Conservation (phyloP, 495 filamentous ascomycete genomes). For the Talaromyces adpressus region DNA sequence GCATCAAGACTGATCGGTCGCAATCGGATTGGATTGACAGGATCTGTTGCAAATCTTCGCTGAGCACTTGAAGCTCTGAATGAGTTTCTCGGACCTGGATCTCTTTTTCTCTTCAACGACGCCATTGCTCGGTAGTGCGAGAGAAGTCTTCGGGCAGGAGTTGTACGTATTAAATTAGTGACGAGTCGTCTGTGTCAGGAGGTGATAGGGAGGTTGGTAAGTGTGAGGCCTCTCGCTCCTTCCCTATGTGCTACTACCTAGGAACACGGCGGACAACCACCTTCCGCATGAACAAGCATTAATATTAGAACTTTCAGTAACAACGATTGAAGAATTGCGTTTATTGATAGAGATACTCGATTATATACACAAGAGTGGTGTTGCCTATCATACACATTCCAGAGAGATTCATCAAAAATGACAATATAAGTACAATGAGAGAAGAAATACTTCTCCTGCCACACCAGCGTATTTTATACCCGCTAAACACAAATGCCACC, state of each 20-base stretch:
- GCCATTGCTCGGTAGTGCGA: background rate
- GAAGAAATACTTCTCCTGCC: background rate
- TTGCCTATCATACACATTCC: constrained; percentile 9
- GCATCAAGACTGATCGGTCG: background rate
- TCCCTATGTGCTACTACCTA: background rate
- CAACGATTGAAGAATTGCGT: background rate
- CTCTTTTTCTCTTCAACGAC: constrained; percentile 4
- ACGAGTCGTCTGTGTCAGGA: background rate
- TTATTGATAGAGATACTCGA: constrained; percentile 4
- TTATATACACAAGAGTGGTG: constrained; percentile 15
- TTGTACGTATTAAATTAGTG: background rate
- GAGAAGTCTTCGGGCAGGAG: background rate
- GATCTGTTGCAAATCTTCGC: constrained; percentile 2
- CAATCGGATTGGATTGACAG: background rate
- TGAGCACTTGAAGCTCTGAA: background rate
- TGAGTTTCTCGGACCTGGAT: background rate
- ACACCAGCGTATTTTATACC: background rate
- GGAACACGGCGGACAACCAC: background rate
- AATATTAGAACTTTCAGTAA: background rate
- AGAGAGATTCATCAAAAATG: background rate
- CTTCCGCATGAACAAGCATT: background rate
- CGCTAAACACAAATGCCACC: background rate
- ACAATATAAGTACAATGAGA: background rate
- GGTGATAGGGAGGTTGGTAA: background rate
- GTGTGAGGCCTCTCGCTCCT: background rate